Conservation (phyloP, 306 rosid genomes). For the Vigna radiata region DNA sequence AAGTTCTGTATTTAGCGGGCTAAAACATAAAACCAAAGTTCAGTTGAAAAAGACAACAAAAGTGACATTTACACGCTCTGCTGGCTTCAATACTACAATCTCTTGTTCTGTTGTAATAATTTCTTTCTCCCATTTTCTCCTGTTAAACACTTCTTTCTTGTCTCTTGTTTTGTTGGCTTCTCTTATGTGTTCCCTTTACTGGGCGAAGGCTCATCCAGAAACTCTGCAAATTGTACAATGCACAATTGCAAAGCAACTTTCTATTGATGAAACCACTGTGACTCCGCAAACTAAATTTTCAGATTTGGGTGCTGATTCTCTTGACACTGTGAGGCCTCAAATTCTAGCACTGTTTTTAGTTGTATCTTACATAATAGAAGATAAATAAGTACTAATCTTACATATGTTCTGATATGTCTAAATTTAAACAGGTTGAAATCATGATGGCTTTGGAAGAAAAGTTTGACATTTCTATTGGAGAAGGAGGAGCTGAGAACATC, state of each 20-base stretch:
- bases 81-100: conserved; percentile 49
- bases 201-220: conserved; percentile 59
- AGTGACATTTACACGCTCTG: conserved; percentile 40
- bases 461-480: conserved; percentile 69
- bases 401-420: background rate
- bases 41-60: conserved; percentile 45
- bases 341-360: background rate
- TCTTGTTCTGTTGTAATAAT: conserved; percentile 57
- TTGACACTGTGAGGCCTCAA: conserved; percentile 59
- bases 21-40: conserved; percentile 46
- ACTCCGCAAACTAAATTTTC: conserved; percentile 68
- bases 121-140: conserved; percentile 1
- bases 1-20: conserved; percentile 51
- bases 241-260: conserved; percentile 71
- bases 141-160: background rate
- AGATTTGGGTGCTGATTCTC: conserved; percentile 76
- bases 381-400: background rate
- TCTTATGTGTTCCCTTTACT: conserved; percentile 3
- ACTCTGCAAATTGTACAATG: conserved; percentile 63
- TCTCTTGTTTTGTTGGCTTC: too few species aligned
- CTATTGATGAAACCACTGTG: conserved; percentile 59
- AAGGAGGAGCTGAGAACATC: conserved; percentile 73
- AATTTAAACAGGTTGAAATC: conserved; percentile 61
- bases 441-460: conserved; percentile 77
- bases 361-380: background rate